These are phyloP conservation scores for Taphrina confusa DNA, from an alignment of 1,139 yeast genomes.

Conservation along the genomic window DNA sequence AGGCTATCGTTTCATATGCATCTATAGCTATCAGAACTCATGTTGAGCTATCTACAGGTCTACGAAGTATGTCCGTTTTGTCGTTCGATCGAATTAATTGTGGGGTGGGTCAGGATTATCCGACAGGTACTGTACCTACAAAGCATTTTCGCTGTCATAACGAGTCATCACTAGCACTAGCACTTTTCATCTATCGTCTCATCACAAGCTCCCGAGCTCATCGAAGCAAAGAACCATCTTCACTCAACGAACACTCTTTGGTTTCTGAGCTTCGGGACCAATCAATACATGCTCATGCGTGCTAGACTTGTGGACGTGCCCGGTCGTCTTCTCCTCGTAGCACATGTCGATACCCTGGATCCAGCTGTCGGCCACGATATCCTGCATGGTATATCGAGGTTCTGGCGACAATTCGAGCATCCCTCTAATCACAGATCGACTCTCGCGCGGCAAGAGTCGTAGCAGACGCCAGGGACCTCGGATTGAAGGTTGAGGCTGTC, in stretches of 20 bases:
- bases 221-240: too few species aligned
- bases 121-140: too few species aligned
- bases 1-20: too few species aligned
- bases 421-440: constrained; percentile 71
- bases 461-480: constrained; percentile 85
- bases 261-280: constrained; percentile 44
- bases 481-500: constrained; percentile 41
- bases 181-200: too few species aligned
- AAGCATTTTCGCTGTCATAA: too few species aligned
- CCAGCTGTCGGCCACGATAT: constrained; percentile 72
- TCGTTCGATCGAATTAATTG: too few species aligned
- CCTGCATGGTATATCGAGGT: constrained; percentile 68
- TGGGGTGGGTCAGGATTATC: too few species aligned
- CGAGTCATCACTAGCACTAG: too few species aligned
- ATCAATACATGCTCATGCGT: constrained; percentile 62
- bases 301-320: constrained; percentile 52
- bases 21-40: too few species aligned
- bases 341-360: constrained; percentile 57
- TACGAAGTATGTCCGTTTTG: too few species aligned
- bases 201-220: too few species aligned
- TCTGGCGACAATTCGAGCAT: constrained; percentile 73
- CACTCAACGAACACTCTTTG: constrained; percentile 33
- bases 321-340: constrained; percentile 49
- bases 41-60: too few species aligned
- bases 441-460: constrained; percentile 81